Evolutionary conservation across 352 stramenopile genomes (phyloP).

Genomic region (Phytophthora parvispora): DNA sequence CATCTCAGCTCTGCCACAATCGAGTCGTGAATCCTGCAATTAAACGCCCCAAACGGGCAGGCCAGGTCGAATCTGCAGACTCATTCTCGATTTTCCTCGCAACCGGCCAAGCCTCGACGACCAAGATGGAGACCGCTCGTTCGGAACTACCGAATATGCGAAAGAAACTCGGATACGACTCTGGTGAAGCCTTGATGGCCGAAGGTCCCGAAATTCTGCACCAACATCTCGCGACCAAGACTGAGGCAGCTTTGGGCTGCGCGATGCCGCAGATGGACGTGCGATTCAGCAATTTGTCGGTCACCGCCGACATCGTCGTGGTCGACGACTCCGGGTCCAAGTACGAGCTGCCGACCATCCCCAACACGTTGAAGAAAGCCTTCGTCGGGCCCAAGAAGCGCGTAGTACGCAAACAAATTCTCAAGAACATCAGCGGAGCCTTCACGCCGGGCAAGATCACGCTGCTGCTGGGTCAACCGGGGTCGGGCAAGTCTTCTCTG

Average conservation of each 20-base stretch:
- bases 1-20: no score
- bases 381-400: constrained; percentile 28
- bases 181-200: constrained; percentile 17
- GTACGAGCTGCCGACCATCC: constrained; percentile 42
- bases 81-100: constrained; percentile 19
- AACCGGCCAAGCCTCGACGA: constrained; percentile 6
- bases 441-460: constrained; percentile 26
- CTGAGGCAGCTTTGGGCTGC: constrained; percentile 26
- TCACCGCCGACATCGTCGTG: constrained; percentile 28
- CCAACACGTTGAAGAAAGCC: constrained; percentile 27
- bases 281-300: constrained; percentile 26
- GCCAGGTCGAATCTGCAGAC: neutral
- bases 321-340: constrained; percentile 16
- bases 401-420: constrained; percentile 35
- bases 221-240: constrained; percentile 21
- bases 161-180: constrained; percentile 21
- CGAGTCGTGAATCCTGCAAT: no score
- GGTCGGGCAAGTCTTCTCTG: no score
- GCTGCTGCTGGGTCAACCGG: constrained; percentile 18
- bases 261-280: constrained; percentile 41
- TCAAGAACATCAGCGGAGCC: constrained; percentile 25
- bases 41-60: neutral
- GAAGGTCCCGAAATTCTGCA: constrained; percentile 35
- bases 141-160: constrained; percentile 2
- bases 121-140: constrained; percentile 5